Base-by-base conservation (phyloP, 1,284 basidiomycete genomes). In the Cutaneotrichosporon mucoides region DNA sequence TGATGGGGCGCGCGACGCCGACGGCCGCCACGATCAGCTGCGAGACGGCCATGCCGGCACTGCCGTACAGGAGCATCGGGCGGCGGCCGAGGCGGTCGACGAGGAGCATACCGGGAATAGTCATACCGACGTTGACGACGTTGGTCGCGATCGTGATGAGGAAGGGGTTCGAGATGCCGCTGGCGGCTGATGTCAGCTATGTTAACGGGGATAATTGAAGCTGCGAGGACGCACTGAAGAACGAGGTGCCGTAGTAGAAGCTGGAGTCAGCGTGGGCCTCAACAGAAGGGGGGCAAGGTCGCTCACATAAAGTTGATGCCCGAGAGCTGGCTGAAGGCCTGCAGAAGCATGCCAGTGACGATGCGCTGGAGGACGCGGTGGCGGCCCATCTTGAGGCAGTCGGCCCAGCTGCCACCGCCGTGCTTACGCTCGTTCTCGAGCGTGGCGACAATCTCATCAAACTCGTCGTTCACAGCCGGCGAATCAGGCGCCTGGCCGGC, bases 61-160 rank as follows among this genome's bases (percentile, higher is more conserved):
- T 65, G 35, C 64, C 70, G 58, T 66, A 70, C 16, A 75, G 60
- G 68, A 76, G 72, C 24, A 76, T 66, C 11, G 66, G 69, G 12
- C 75, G 66, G 35, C 75, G 69, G 11, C 75, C 75, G 34, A 65
- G 53, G 1, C 69, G 66, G 49, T 76, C 75, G 47, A 76, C 71
- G 45, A 75, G 62, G 53, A 40, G 36, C 49, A 62, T 56, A 6
- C 53, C 81, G 11, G 68, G 48, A 68, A 77, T 73, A 41, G 59
- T 51, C 40, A 60, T 46, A 37, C 56, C 59, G 45, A 79, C 77
- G 64, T 79, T 79, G 69, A 79, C 76, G 43, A 75, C 69, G 65
- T 73, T 76, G 60, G 69, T 73, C 59, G 72, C 66, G 63, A 77
- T 69, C 13, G 68, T 65, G 68, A 76, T 73, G 60, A 68, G 54